These are phyloP conservation scores for Alopecurus myosuroides DNA, from an alignment of 176 grass and related monocot species.

Conservation along the genomic window DNA sequence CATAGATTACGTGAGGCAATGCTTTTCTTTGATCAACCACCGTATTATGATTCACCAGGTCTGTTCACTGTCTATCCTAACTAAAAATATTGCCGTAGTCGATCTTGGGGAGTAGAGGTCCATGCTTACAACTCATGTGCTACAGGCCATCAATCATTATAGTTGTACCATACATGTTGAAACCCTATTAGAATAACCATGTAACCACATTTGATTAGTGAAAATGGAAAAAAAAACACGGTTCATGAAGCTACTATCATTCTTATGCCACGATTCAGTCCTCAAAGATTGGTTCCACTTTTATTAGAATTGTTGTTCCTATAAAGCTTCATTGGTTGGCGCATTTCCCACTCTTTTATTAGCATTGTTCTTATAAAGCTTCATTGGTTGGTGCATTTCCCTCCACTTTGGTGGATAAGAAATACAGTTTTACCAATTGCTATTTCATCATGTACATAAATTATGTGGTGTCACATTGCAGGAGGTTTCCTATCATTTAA, in stretches of 20 bases:
- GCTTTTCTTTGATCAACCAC: slow-evolving; percentile 77
- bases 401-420: background rate
- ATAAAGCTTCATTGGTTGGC: background rate
- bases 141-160: background rate
- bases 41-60: slow-evolving; percentile 92
- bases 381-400: slow-evolving; percentile 4
- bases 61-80: slow-evolving; percentile 23
- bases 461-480: slow-evolving; percentile 35
- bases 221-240: background rate
- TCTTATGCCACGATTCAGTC: background rate
- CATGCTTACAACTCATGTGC: background rate
- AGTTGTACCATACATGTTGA: background rate
- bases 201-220: background rate
- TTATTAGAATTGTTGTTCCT: background rate
- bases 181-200: background rate
- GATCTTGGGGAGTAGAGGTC: background rate
- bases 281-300: background rate
- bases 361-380: background rate
- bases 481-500: slow-evolving; percentile 92
- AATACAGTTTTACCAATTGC: background rate
- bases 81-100: background rate
- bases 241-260: background rate
- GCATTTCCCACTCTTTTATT: background rate
- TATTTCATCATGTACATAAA: slow-evolving; percentile 5
- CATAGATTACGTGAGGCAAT: slow-evolving; percentile 91